These are phyloP conservation scores for Paramecium biaurelia DNA, from an alignment of 73 alveolate species.

Conservation along the genomic window DNA sequence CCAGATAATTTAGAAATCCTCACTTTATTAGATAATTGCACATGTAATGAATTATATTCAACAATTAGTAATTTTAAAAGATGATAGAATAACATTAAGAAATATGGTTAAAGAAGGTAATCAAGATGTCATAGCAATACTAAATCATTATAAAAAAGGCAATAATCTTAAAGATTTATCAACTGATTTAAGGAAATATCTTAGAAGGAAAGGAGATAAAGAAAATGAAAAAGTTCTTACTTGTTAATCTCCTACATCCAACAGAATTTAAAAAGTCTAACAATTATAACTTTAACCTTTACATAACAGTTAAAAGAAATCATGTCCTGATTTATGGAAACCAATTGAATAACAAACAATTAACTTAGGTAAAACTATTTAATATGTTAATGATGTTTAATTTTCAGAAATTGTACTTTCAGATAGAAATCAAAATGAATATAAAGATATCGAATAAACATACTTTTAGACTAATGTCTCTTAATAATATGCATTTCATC, in stretches of 20 bases:
- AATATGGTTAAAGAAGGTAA: constrained; percentile 43
- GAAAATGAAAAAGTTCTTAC: constrained; percentile 36
- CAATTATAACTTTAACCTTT: background rate
- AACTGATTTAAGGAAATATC: constrained; percentile 31
- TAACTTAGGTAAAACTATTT: background rate
- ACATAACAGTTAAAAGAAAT: constrained; percentile 18
- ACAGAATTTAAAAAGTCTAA: background rate
- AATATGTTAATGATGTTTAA: background rate
- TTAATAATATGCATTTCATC: background rate
- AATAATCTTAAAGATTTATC: background rate
- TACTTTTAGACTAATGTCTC: background rate
- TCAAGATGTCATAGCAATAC: background rate
- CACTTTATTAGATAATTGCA: constrained; percentile 30
- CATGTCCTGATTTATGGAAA: constrained; percentile 49
- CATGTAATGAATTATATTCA: background rate
- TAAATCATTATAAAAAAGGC: background rate
- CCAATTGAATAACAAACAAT: background rate
- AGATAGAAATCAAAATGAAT: background rate
- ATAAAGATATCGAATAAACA: background rate
- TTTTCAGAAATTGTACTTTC: constrained; percentile 28
- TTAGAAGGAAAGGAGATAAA: constrained; percentile 15
- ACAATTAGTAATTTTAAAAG: constrained; percentile 8
- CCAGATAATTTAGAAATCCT: constrained; percentile 27
- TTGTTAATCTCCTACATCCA: constrained; percentile 16
- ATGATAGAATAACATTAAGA: constrained; percentile 22